Base-by-base conservation (phyloP, 1,284 basidiomycete genomes). In the Peniophora sp. region DNA sequence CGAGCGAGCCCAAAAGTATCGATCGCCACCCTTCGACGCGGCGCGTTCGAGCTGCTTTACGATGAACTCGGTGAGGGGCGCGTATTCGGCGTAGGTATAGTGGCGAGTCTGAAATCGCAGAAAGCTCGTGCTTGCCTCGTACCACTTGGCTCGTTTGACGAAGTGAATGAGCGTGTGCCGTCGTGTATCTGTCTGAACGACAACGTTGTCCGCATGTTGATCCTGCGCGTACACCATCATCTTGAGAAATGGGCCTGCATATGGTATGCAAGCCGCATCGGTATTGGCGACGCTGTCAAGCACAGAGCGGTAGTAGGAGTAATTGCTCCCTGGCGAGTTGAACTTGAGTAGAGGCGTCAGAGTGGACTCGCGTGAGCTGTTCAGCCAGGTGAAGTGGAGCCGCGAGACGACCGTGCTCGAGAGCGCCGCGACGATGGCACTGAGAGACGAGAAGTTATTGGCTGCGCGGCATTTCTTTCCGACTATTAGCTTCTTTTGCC, bases 361-460 rank as follows among this genome's bases (percentile, higher is more conserved):
- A 37, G 67, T 68, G 8, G 73, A 68, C 54, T 73, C 72, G 10
- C 74, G 73, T 24, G 67, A 68, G 43, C 81, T 75, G 55, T 81
- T 79, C n/a, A 74, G 75, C 84, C 83, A 87, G n/a, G 83, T 85
- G 46, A 83, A 63, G 53, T 76, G 74, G 27, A 86, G 67, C 24
- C 77, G 75, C 15, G 72, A 66, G 50, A 88, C 68, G 32, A 76
- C 78, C 9, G 73, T 71, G 54, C 78, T 81, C 0, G 79, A 78
- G 24, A 89, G 70, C 3, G 78, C 83, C 22, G 74, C 78, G 53
- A 81, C 73, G 55, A 88, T 75, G 3, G 84, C 78, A 57, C 78
- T 77, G 75, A 85, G 76, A 0, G 83, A 81, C 23, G 81, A 74
- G 55, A 81, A 81, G 61, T 88, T 88, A 61, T 80, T 78, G 57